These are phyloP conservation scores for Daldinia sp. DNA, from an alignment of 2,329 filamentous ascomycete genomes.

Conservation along the genomic window DNA sequence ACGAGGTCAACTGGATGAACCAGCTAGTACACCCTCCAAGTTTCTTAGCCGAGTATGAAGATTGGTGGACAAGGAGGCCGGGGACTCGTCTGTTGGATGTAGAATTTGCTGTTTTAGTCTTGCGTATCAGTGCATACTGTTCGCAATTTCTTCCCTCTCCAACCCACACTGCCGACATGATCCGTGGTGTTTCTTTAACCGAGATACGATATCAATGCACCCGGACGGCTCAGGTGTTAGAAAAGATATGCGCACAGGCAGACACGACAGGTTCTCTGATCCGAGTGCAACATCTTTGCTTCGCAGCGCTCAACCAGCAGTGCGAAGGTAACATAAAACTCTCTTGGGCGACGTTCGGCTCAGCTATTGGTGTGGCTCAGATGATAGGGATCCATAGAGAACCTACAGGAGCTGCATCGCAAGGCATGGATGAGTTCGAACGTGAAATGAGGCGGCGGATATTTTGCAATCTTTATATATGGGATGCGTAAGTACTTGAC, in stretches of 20 bases:
- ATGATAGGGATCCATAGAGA: slow-evolving; percentile 5
- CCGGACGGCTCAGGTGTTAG: background rate
- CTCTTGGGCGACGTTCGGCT: background rate
- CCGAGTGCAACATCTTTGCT: slow-evolving; percentile 5
- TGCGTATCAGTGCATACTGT: slow-evolving; percentile 1
- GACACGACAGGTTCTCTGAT: background rate
- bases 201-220: slow-evolving; percentile 4
- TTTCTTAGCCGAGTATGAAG: background rate
- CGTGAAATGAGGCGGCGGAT: slow-evolving; percentile 7
- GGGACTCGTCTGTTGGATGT: background rate
- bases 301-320: slow-evolving; percentile 1
- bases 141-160: slow-evolving; percentile 2
- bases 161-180: slow-evolving; percentile 1
- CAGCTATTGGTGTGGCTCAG: slow-evolving; percentile 1
- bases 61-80: slow-evolving; percentile 2
- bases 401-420: background rate
- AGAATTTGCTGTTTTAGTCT: background rate
- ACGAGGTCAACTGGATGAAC: slow-evolving; percentile 8
- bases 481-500: slow-evolving; percentile 1
- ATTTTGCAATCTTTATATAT: slow-evolving; percentile 10
- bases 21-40: slow-evolving; percentile 2
- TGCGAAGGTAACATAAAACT: slow-evolving; percentile 6
- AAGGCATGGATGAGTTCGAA: slow-evolving; percentile 1
- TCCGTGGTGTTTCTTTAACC: background rate
- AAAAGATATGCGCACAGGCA: background rate